Conservation (phyloP, 2,329 filamentous ascomycete species). For the Monosporascus sp. region DNA sequence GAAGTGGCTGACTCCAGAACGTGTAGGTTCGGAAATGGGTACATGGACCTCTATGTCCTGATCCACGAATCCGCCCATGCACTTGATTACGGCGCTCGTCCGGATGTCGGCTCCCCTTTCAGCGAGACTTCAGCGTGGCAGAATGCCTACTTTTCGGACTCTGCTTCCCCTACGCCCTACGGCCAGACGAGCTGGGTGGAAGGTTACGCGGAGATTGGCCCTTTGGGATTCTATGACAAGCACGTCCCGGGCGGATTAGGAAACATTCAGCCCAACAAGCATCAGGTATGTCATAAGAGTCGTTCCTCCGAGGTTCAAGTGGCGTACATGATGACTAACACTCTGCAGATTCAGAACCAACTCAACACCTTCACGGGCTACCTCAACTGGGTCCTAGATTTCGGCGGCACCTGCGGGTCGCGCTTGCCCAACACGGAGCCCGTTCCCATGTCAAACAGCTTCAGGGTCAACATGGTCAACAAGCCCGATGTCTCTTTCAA, state of each 20-base stretch:
- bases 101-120: neutral
- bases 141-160: neutral
- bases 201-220: neutral
- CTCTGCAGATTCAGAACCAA: neutral
- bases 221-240: neutral
- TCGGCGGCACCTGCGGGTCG: neutral
- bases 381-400: neutral
- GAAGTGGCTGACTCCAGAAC: neutral
- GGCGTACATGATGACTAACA: too few relatives aligned
- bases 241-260: neutral
- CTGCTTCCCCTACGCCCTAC: neutral
- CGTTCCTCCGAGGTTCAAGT: too few relatives aligned
- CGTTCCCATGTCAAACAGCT: neutral
- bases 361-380: neutral
- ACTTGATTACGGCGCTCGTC: neutral
- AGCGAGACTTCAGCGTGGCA: neutral
- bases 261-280: neutral
- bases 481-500: neutral
- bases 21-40: neutral
- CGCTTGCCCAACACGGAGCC: neutral
- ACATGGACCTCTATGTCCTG: neutral
- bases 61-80: neutral
- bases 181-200: neutral
- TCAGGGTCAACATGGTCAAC: neutral
- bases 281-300: too few relatives aligned